Base-by-base conservation (phyloP, 1,284 basidiomycete genomes). In the Mycena citricolor region DNA sequence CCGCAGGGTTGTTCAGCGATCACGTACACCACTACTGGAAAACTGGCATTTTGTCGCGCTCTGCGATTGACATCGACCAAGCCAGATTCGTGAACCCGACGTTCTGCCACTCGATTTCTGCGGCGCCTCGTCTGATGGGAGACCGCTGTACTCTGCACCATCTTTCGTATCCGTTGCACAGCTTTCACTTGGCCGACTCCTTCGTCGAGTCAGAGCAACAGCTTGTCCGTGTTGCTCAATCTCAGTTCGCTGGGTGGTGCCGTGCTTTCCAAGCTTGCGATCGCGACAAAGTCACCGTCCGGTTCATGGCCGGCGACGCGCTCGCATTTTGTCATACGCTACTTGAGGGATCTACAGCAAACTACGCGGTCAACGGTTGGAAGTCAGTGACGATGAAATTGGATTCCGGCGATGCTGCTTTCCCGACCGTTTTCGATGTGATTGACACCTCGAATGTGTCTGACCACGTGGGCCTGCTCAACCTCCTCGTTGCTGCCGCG, bases 381-480 rank as follows among this genome's bases (percentile, higher is more conserved):
- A 64, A 54, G 17, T 52, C 54, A 0, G 52, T 60, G 11, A 44
- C 52, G 21, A 61, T 77, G 34, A 47, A 57, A 2, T 60, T 77
- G 10, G 60, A 68, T 17, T 52, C 51, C 3, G 57, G 42, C 1
- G 63, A 66, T 11, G 71, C 37, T 13, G 16, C 20, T 20, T 67
- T 65, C 4, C 70, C 71, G 11, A 52, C 58, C 4, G 42, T 25
- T 3, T 79, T 77, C 58, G 61, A 76, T 35, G 62, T 71, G 28
- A 71, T 78, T 34, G 71, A 79, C 31, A 73, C 76, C 1, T 74
- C 74, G 19, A 76, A 74, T 41, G 35, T 77, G 10, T 51, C 56
- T 19, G 73, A 77, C 44, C 66, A 73, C 29, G 37, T 75, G 5
- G 76, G 73, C 1, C 54, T 76, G 13, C 46, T 76, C 21, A 77